These are phyloP conservation scores for Neurospora intermedia DNA, from an alignment of 495 filamentous ascomycete species.

Conservation along the genomic window DNA sequence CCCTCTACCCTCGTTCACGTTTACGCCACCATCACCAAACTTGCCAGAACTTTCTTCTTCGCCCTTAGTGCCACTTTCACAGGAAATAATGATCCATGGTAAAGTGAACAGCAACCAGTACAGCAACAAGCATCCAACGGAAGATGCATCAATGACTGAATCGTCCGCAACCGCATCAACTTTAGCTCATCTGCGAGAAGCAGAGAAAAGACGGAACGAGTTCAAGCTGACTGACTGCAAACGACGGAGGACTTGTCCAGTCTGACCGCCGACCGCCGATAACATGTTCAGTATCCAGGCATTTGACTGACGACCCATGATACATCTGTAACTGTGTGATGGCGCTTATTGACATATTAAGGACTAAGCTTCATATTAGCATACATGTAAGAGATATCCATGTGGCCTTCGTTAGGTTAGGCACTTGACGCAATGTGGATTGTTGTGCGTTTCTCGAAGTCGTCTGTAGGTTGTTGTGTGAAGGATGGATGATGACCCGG, in stretches of 20 bases:
- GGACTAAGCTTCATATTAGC: too few species aligned
- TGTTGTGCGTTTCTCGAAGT: neutral
- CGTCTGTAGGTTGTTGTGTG: neutral
- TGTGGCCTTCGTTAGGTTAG: neutral
- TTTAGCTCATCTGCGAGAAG: neutral
- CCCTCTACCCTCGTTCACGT: neutral
- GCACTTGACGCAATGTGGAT: neutral
- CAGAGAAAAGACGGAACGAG: neutral
- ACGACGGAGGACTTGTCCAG: neutral
- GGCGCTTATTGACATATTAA: neutral
- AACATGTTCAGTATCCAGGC: neutral
- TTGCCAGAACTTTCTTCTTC: neutral
- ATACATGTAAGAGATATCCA: neutral
- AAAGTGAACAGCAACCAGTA: neutral
- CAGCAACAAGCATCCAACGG: neutral
- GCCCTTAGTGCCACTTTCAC: neutral
- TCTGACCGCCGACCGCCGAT: neutral
- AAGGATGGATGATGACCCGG: neutral
- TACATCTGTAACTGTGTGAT: neutral
- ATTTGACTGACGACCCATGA: neutral
- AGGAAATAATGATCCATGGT: neutral
- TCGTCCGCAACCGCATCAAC: neutral
- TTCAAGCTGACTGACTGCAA: neutral
- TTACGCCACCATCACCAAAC: neutral
- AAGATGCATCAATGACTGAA: neutral